Percentiles rank a stretch among this genome's conserved stretches.
Evolutionary conservation across 306 rosid genomes (phyloP).

Genomic region (Citrullus amarus): DNA sequence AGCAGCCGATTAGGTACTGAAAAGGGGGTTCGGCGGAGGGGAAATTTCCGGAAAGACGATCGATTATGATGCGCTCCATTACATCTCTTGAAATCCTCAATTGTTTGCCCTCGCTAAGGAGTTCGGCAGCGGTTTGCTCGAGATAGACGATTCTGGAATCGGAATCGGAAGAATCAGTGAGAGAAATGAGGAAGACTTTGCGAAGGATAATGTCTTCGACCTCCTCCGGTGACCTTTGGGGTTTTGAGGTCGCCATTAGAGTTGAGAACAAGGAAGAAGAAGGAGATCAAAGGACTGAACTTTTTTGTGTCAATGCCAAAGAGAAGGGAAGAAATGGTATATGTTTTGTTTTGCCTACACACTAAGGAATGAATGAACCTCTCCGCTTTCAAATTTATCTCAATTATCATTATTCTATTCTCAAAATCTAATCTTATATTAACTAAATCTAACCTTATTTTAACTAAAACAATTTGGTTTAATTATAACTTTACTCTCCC

Average conservation of each 20-base stretch:
- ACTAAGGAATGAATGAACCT: no score
- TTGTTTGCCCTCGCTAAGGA: constrained; percentile 69
- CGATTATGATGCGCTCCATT: constrained; percentile 67
- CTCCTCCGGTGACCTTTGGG: constrained; percentile 66
- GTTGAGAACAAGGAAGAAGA: not conserved
- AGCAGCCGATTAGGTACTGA: constrained; percentile 61
- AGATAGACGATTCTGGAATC: constrained; percentile 53
- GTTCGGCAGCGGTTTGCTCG: constrained; percentile 79
- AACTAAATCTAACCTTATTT: no score
- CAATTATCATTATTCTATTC: no score
- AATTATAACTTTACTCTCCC: no score
- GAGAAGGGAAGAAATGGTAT: not conserved
- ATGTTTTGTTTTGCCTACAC: no score
- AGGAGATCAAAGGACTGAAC: not conserved
- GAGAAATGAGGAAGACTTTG: constrained; percentile 63
- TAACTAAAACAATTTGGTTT: no score
- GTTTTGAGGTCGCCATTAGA: constrained; percentile 56
- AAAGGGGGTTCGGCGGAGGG: constrained; percentile 39
- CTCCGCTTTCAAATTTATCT: no score
- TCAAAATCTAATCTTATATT: no score
- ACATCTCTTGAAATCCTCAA: constrained; percentile 54
- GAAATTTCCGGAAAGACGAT: constrained; percentile 55
- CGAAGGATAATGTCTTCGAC: constrained; percentile 80
- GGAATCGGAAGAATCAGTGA: constrained; percentile 22
- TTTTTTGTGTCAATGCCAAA: not conserved